A percentile compares a stretch with the other conserved stretches of the same genome.
Evolutionary conservation across 2,329 filamentous ascomycete species (phyloP).

Genomic region (Botrytis byssoidea): DNA sequence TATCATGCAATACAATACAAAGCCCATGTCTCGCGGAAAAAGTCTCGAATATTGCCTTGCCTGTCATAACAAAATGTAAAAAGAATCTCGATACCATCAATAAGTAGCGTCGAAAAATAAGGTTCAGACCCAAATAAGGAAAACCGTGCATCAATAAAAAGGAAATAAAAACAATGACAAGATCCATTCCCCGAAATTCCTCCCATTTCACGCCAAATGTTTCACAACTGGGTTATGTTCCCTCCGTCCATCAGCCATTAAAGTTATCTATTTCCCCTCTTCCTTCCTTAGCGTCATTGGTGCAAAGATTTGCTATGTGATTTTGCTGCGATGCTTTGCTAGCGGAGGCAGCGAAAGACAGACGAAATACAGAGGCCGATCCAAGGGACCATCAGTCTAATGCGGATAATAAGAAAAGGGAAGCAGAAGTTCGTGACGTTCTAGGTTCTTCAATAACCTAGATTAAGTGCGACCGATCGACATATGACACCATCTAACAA

Average conservation of each 20-base stretch:
- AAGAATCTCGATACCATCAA: constrained; percentile 10
- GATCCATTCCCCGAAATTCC: constrained; percentile 29
- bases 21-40: constrained; percentile 13
- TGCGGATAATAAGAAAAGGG: constrained; percentile 33
- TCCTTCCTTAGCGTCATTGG: constrained; percentile 8
- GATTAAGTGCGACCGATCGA: constrained; percentile 12
- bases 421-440: constrained; percentile 29
- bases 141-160: constrained; percentile 23
- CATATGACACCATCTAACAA: constrained; percentile 62
- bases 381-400: constrained; percentile 37
- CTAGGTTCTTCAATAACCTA: constrained; percentile 25
- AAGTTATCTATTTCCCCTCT: constrained; percentile 31
- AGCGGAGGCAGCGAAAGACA: constrained; percentile 26
- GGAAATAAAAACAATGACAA: constrained; percentile 22
- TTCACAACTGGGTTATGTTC: constrained; percentile 29
- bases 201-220: constrained; percentile 34
- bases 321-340: constrained; percentile 28
- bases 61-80: constrained; percentile 26
- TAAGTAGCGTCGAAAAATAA: constrained; percentile 18
- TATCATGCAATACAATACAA: constrained; percentile 17
- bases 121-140: constrained; percentile 10
- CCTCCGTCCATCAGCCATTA: constrained; percentile 35
- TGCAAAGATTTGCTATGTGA: constrained; percentile 26
- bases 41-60: constrained; percentile 23
- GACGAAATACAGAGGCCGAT: constrained; percentile 35